Conservation (phyloP, 1,284 basidiomycete genomes). For the Cryptococcus maquisensis region DNA sequence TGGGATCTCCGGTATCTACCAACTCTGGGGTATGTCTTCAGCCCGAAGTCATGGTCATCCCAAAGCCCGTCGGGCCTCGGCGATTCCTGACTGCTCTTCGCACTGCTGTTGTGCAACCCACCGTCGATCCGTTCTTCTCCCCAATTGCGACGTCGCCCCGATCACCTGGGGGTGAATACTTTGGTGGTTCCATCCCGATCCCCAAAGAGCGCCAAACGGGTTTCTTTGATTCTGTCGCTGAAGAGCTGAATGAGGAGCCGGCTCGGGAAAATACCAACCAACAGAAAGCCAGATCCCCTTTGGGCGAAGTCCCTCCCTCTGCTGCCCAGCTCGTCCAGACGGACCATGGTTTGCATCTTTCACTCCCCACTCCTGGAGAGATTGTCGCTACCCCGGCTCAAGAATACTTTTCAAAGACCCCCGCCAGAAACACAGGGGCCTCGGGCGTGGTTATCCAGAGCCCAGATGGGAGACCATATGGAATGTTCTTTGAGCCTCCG, state of each 20-base stretch:
- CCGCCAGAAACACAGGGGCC: constrained; percentile 69
- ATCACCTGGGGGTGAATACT: constrained; percentile 55
- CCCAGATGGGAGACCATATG: constrained; percentile 85
- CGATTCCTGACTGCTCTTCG: constrained; percentile 83
- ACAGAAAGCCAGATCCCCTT: constrained; percentile 31
- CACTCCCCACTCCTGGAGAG: constrained; percentile 60
- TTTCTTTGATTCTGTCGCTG: constrained; percentile 39
- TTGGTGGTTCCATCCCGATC: constrained; percentile 22
- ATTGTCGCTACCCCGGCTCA: constrained; percentile 62
- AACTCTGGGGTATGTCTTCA: constrained; percentile 35
- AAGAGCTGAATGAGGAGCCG: constrained; percentile 17
- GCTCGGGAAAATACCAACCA: background rate
- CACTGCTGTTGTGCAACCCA: constrained; percentile 74
- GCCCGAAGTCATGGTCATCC: constrained; percentile 88
- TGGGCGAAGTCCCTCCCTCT: constrained; percentile 33
- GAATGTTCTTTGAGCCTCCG: constrained; percentile 88
- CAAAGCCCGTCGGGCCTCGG: constrained; percentile 89
- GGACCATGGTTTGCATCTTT: constrained; percentile 21
- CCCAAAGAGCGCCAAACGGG: constrained; percentile 25
- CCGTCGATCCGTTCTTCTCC: constrained; percentile 80
- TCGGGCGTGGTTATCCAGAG: constrained; percentile 87
- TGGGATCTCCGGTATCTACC: constrained; percentile 45
- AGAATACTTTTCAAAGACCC: constrained; percentile 78
- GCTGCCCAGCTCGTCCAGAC: constrained; percentile 18
- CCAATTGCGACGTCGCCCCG: constrained; percentile 89